Percentiles rank a stretch among this genome's conserved stretches.
Conservation (phyloP, 2,329 filamentous ascomycete species). For the Monosporascus cannonballus region DNA sequence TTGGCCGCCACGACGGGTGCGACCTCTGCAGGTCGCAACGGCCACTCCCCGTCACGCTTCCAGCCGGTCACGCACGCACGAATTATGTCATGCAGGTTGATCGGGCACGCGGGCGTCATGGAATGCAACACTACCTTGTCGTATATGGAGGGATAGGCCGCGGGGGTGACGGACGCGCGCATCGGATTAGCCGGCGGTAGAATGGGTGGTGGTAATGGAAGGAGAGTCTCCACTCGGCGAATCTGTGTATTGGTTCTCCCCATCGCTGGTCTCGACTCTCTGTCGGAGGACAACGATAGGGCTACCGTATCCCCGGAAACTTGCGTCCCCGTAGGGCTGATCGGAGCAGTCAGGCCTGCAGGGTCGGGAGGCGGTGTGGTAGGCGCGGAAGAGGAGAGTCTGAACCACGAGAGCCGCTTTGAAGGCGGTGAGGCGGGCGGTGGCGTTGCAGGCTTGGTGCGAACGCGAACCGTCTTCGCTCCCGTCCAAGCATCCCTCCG, state of each 20-base stretch:
- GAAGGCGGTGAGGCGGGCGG: slow-evolving; percentile 33
- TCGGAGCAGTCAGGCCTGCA: slow-evolving; percentile 9
- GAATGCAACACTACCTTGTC: slow-evolving; percentile 78
- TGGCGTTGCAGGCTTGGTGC: slow-evolving; percentile 35
- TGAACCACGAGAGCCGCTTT: slow-evolving; percentile 45
- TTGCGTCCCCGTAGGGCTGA: slow-evolving; percentile 23
- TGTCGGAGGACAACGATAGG: slow-evolving; percentile 37
- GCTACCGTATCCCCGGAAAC: slow-evolving; percentile 28
- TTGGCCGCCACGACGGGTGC: slow-evolving; percentile 30
- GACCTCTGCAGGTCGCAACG: slow-evolving; percentile 53
- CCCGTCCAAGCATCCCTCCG: slow-evolving; percentile 82
- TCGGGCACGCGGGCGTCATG: slow-evolving; percentile 77
- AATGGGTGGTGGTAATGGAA: slow-evolving; percentile 69
- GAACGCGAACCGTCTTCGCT: slow-evolving; percentile 55
- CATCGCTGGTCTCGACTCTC: slow-evolving; percentile 31
- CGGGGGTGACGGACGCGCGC: slow-evolving; percentile 67
- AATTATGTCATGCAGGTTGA: slow-evolving; percentile 79
- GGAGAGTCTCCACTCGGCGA: slow-evolving; percentile 53
- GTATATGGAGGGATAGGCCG: slow-evolving; percentile 77
- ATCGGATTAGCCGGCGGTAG: slow-evolving; percentile 70
- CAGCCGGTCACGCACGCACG: slow-evolving; percentile 79
- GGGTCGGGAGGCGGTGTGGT: slow-evolving; percentile 24
- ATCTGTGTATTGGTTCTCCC: slow-evolving; percentile 28
- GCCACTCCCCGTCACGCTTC: slow-evolving; percentile 93
- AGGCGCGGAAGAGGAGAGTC: slow-evolving; percentile 37